Evolutionary conservation across 2,329 filamentous ascomycete species (phyloP), one percentile per base, ranked within the genome.

Genomic region (Fusarium sp.): DNA sequence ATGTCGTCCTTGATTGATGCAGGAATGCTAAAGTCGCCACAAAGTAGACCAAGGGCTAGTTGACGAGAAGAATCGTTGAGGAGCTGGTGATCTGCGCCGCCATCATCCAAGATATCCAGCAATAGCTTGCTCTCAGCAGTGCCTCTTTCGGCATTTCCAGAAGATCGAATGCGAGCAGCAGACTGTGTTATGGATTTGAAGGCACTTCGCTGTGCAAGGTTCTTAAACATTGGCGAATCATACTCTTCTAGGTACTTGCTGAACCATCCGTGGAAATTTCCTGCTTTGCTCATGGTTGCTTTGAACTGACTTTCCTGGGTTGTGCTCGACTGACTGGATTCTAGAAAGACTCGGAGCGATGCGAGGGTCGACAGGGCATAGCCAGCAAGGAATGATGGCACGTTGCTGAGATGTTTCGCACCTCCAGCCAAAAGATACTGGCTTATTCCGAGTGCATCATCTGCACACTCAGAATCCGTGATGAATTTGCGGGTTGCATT

Each of bases 401-500:
- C 85, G 35, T 87, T 85, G 6, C 80, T 81, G 7, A 99, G 84
- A 77, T 95, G 90, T 8, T 82, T 74, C 18, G 83, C 83, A 11
- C 95, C 94, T 55, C 88, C 87, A 9, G 88, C 84, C 17, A 98
- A 85, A 3, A 99, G 86, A 80, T 97, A 98, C 79, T 94, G 92
- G 65, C 93, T 90, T 37, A 99, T 88, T 0, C 95, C 95, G 46
- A 98, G 86, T 3, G 93, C 91, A 82, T 99, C 96, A 77, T 97
- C 93, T 13, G 95, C 93, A 80, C 95, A 98, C 77, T 97, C 92
- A 0, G 91, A 87, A 73, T 98, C 92, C 2, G 91, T 91, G 9
- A 98, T 84, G 72, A 94, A 97, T 1, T 90, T 90, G 13, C 92
- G 87, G 23, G 97, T 85, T 3, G 92, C 91, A 75, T 94, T 93